Percentiles rank a stretch among this genome's conserved stretches.
These are phyloP conservation scores for Fusarium globosum DNA, from an alignment of 2,329 filamentous ascomycete genomes.

Conservation along the genomic window DNA sequence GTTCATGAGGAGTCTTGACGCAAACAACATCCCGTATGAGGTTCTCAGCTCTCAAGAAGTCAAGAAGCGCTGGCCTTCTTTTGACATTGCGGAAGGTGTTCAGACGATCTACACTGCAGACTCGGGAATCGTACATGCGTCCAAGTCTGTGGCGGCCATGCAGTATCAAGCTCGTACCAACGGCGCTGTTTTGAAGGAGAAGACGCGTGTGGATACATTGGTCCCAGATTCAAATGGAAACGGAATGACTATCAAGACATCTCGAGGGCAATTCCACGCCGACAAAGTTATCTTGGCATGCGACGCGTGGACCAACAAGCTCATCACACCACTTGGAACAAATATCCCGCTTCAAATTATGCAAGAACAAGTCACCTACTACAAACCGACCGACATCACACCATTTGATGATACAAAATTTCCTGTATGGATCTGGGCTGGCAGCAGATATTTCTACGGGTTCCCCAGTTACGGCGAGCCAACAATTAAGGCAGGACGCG, in stretches of 20 bases:
- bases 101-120: conserved; percentile 40
- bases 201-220: conserved; percentile 10
- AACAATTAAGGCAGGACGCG: conserved; percentile 32
- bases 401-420: conserved; percentile 19
- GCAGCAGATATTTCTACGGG: conserved; percentile 10
- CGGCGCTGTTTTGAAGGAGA: conserved; percentile 24
- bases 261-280: conserved; percentile 14
- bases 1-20: conserved; percentile 15
- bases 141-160: conserved; percentile 27
- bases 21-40: conserved; percentile 34
- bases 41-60: conserved; percentile 28
- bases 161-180: conserved; percentile 23
- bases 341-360: conserved; percentile 32
- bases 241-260: conserved; percentile 18
- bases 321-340: conserved; percentile 14
- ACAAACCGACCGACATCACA: conserved; percentile 15
- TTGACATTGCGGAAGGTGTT: conserved; percentile 19
- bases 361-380: conserved; percentile 41
- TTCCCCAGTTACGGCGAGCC: conserved; percentile 34
- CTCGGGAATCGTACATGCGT: conserved; percentile 37
- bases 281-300: conserved; percentile 25
- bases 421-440: conserved; percentile 37
- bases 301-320: conserved; percentile 36
- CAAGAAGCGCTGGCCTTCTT: conserved; percentile 37
- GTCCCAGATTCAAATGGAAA: background rate